A percentile compares a stretch with the other conserved stretches of the same genome.
These are phyloP conservation scores for Backusella westeae DNA, from an alignment of 192 early-diverging fungal genomes.

Conservation along the genomic window DNA sequence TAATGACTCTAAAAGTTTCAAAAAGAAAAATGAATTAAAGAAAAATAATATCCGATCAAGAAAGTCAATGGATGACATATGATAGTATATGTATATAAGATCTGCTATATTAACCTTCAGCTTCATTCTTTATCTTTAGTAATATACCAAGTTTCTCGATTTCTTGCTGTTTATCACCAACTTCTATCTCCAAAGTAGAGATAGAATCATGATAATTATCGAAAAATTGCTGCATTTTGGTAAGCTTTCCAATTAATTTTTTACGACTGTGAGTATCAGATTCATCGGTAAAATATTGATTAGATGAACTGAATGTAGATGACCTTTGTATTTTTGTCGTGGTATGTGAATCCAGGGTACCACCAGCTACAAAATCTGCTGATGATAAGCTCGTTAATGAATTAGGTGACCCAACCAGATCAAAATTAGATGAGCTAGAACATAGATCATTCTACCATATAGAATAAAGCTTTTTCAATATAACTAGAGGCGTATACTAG, in stretches of 20 bases:
- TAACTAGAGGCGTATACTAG: neutral
- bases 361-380: neutral
- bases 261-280: neutral
- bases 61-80: neutral
- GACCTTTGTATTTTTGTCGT: neutral
- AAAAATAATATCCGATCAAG: neutral
- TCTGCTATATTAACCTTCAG: neutral
- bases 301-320: neutral
- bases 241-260: neutral
- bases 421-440: neutral
- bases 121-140: neutral
- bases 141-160: neutral
- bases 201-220: neutral
- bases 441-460: neutral
- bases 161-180: neutral
- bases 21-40: neutral
- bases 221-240: neutral
- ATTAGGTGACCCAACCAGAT: neutral
- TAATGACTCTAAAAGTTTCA: neutral
- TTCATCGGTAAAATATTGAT: neutral
- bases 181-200: neutral
- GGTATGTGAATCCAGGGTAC: neutral
- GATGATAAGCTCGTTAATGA: neutral
- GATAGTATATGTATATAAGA: neutral
- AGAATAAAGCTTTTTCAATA: neutral